Percentiles rank a stretch among this genome's conserved stretches.
phyloP scores from a whole-genome alignment of 2,329 filamentous ascomycete genomes.

The Amauroascus verrucosus region DNA sequence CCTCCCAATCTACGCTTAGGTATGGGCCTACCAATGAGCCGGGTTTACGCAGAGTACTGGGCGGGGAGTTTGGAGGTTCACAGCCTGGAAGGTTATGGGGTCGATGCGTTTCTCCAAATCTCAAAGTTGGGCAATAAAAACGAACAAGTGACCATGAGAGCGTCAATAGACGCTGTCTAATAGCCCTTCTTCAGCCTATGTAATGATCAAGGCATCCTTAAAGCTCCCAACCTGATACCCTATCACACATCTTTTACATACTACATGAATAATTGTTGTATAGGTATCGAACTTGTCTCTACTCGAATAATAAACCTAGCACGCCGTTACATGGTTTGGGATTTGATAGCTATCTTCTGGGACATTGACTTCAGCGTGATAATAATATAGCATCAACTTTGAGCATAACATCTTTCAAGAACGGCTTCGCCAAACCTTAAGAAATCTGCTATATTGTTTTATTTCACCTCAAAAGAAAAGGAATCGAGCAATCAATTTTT shows the following conservation, averaged over 20 bases:
- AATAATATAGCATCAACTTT: background rate
- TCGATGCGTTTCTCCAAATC: conserved; percentile 92
- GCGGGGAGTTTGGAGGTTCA: conserved; percentile 84
- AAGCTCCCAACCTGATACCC: background rate
- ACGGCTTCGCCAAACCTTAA: too few relatives aligned
- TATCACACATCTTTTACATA: background rate
- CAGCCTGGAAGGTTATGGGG: conserved; percentile 88
- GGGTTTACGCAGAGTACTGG: conserved; percentile 97
- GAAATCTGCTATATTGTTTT: too few relatives aligned
- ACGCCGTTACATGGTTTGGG: background rate
- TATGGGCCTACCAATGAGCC: conserved; percentile 85
- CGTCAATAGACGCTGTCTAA: conserved; percentile 66
- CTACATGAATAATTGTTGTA: background rate
- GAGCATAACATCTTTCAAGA: too few relatives aligned
- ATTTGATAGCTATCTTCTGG: background rate
- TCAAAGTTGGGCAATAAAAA: conserved; percentile 97
- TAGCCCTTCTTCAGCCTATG: background rate
- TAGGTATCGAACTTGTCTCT: background rate
- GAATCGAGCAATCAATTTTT: too few relatives aligned
- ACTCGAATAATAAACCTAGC: background rate
- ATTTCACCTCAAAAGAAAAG: too few relatives aligned
- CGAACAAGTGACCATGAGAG: conserved; percentile 73
- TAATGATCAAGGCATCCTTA: background rate
- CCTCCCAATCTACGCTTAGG: conserved; percentile 80
- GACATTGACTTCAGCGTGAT: background rate